Percentiles rank a stretch among this genome's conserved stretches.
Evolutionary conservation across 306 rosid species (phyloP).

Genomic region (Alnus glutinosa): DNA sequence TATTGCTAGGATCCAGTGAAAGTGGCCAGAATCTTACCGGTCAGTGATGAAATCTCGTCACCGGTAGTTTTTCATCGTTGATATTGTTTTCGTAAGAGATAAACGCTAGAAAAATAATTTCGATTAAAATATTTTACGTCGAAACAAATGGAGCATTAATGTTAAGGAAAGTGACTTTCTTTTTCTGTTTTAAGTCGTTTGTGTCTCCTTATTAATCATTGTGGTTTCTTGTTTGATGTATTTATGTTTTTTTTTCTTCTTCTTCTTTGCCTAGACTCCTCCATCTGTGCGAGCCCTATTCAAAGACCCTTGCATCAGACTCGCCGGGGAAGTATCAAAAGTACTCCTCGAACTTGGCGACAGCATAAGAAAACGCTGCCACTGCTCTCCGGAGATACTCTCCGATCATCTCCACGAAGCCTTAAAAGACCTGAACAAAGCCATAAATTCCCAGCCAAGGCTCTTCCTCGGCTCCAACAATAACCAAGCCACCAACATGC

Average conservation of each 20-base stretch:
- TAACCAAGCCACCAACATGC: slow-evolving; percentile 56
- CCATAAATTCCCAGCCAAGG: slow-evolving; percentile 90
- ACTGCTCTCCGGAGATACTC: slow-evolving; percentile 89
- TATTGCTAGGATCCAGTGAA: too few relatives aligned
- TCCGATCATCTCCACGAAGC: slow-evolving; percentile 95
- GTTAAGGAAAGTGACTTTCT: too few relatives aligned
- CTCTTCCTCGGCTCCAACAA: slow-evolving; percentile 83
- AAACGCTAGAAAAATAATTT: too few relatives aligned
- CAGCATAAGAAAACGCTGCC: slow-evolving; percentile 74
- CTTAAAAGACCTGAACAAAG: slow-evolving; percentile 74
- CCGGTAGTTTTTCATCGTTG: too few relatives aligned
- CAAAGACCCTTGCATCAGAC: slow-evolving; percentile 81
- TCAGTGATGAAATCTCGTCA: too few relatives aligned
- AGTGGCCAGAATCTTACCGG: too few relatives aligned
- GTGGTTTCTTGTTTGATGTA: background rate
- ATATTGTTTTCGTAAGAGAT: too few relatives aligned
- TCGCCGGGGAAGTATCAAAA: slow-evolving; percentile 78
- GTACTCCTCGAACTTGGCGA: slow-evolving; percentile 70
- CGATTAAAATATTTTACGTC: too few relatives aligned
- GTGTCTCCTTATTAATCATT: background rate
- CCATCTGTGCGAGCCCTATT: slow-evolving; percentile 68
- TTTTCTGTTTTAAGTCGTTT: too few relatives aligned
- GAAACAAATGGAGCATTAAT: too few relatives aligned
- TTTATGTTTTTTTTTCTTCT: background rate
- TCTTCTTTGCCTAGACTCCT: slow-evolving; percentile 55